phyloP scores from a whole-genome alignment of 176 grass and related monocot genomes.

The Oryza rufipogon region DNA sequence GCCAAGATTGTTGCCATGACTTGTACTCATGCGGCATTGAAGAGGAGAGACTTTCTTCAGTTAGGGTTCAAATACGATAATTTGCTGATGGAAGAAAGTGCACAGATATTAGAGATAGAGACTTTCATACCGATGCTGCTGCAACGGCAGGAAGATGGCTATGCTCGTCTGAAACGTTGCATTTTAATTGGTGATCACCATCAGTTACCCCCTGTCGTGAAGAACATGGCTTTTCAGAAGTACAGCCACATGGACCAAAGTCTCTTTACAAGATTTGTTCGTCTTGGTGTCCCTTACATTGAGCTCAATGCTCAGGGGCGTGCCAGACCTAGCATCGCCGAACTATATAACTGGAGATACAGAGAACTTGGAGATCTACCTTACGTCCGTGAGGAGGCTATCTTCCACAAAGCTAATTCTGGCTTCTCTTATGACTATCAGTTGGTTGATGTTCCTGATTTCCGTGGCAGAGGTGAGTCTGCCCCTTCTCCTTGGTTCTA shows the following conservation, averaged over 20 bases:
- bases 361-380: constrained; percentile 93
- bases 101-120: constrained; percentile 97
- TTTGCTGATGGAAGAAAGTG: constrained; percentile 99
- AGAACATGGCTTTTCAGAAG: constrained; percentile 99
- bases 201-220: constrained; percentile 94
- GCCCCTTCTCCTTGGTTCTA: constrained; percentile 99
- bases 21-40: constrained; percentile 94
- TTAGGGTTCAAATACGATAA: constrained; percentile 97
- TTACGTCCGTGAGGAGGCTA: constrained; percentile 70
- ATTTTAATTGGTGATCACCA: constrained; percentile 99
- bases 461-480: constrained; percentile 78
- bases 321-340: constrained; percentile 84
- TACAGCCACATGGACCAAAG: constrained; percentile 99
- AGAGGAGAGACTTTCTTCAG: constrained; percentile 95
- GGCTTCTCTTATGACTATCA: constrained; percentile 97
- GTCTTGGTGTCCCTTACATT: constrained; percentile 96
- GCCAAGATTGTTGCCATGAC: constrained; percentile 99
- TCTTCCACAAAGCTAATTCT: constrained; percentile 93
- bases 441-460: constrained; percentile 95
- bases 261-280: constrained; percentile 93
- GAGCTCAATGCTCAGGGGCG: constrained; percentile 97
- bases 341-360: constrained; percentile 99
- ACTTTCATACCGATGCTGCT: constrained; percentile 98
- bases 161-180: constrained; percentile 91
- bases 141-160: constrained; percentile 91